Conservation (phyloP, 352 stramenopile species). For the Phytophthora kernoviae region DNA sequence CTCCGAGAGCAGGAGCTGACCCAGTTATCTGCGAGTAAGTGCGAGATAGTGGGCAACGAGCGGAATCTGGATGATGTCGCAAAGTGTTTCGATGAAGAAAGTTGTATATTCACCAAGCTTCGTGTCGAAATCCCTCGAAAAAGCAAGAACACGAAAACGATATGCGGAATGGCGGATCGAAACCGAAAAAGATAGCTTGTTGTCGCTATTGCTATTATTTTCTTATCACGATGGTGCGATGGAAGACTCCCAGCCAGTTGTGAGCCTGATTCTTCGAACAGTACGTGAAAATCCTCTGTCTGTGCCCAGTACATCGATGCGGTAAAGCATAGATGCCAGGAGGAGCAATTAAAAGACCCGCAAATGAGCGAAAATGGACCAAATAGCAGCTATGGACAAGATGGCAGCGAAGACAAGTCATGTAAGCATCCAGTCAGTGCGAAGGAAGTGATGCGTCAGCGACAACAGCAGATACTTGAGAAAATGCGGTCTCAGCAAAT, state of each 20-base stretch:
- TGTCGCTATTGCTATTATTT: constrained; percentile 34
- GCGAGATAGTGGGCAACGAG: constrained; percentile 1
- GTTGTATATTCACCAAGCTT: constrained; percentile 48
- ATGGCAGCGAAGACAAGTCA: constrained; percentile 1
- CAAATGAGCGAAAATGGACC: background rate
- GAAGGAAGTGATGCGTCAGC: constrained; percentile 63
- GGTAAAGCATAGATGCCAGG: constrained; percentile 14
- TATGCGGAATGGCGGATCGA: constrained; percentile 2
- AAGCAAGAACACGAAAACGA: background rate
- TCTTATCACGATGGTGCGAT: constrained; percentile 17
- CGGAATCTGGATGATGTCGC: constrained; percentile 35
- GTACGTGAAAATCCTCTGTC: constrained; percentile 30
- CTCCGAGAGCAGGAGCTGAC: constrained; percentile 1
- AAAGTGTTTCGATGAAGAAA: constrained; percentile 34
- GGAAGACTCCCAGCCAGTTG: constrained; percentile 30
- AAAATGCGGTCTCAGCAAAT: constrained; percentile 77
- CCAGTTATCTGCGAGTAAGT: background rate
- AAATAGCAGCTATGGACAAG: constrained; percentile 7
- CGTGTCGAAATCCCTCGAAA: constrained; percentile 33
- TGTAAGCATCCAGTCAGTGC: constrained; percentile 32
- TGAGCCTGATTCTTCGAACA: constrained; percentile 28
- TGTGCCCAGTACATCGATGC: constrained; percentile 30
- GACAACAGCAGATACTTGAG: constrained; percentile 74
- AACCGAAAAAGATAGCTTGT: constrained; percentile 15
- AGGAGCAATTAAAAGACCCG: constrained; percentile 3